These are phyloP conservation scores for Colletotrichum neosansevieriae DNA, from an alignment of 2,329 filamentous ascomycete species.

Conservation along the genomic window DNA sequence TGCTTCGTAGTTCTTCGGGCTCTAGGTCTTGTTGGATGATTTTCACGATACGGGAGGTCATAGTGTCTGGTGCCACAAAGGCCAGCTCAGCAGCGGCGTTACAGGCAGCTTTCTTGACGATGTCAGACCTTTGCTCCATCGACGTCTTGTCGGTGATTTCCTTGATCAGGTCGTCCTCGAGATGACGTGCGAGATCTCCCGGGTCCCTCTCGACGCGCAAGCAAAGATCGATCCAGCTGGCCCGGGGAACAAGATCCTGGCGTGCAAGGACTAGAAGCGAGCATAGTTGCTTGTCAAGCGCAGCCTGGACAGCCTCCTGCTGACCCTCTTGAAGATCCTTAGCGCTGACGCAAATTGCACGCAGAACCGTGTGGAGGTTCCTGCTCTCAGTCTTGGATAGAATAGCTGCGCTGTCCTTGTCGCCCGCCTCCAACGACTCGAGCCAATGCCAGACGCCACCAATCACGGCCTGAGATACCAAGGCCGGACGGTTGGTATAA, in stretches of 20 bases:
- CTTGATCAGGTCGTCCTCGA: conserved; percentile 73
- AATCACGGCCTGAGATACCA: conserved; percentile 73
- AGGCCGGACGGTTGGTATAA: conserved; percentile 70
- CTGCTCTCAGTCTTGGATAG: conserved; percentile 73
- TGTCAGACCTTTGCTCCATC: conserved; percentile 58
- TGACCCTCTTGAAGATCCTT: conserved; percentile 62
- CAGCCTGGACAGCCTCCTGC: conserved; percentile 52
- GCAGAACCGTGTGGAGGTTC: conserved; percentile 72
- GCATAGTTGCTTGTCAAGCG: conserved; percentile 75
- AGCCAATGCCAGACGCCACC: conserved; percentile 86
- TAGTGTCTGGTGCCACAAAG: conserved; percentile 88
- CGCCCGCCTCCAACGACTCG: conserved; percentile 72
- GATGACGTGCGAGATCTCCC: conserved; percentile 76
- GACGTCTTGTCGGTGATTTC: conserved; percentile 70
- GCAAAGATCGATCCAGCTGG: conserved; percentile 91
- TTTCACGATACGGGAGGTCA: conserved; percentile 80
- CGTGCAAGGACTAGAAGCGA: conserved; percentile 83
- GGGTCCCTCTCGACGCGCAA: conserved; percentile 86
- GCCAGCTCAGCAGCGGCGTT: conserved; percentile 90
- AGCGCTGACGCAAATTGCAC: conserved; percentile 71
- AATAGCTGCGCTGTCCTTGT: conserved; percentile 81
- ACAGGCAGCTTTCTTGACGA: conserved; percentile 78
- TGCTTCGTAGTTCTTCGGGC: conserved; percentile 73
- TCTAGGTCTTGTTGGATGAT: conserved; percentile 82
- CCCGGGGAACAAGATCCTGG: conserved; percentile 79